Percentiles rank a stretch among this genome's conserved stretches.
Evolutionary conservation across 495 filamentous ascomycete species (phyloP).

Genomic region (Elaphomyces granulatus): DNA sequence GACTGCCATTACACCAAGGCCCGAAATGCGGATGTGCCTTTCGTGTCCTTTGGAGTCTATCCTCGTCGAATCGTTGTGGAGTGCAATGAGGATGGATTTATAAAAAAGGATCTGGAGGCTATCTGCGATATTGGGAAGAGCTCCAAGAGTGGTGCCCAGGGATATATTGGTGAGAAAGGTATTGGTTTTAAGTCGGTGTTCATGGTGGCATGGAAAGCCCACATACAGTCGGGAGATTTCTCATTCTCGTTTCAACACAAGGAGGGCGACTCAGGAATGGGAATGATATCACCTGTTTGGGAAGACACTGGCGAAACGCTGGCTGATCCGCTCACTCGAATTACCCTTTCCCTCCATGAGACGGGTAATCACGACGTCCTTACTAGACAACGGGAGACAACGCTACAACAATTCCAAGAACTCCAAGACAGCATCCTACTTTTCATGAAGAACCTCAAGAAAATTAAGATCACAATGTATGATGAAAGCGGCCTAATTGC

Average conservation of each 20-base stretch:
- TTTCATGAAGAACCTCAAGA: conserved; percentile 23
- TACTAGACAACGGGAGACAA: too few species aligned
- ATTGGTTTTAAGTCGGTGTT: conserved; percentile 43
- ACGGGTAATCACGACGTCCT: conserved; percentile 5
- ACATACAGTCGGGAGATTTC: conserved; percentile 31
- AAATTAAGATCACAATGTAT: conserved; percentile 16
- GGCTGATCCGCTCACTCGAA: conserved; percentile 15
- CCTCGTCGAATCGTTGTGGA: conserved; percentile 17
- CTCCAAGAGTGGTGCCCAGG: conserved; percentile 21
- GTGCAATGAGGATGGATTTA: conserved; percentile 32
- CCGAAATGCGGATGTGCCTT: conserved; percentile 12
- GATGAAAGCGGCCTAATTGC: conserved; percentile 7
- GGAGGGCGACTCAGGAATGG: conserved; percentile 21
- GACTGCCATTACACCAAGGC: too few species aligned
- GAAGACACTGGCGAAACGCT: conserved; percentile 9
- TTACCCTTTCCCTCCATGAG: conserved; percentile 21
- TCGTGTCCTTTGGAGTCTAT: conserved; percentile 14
- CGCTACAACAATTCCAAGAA: conserved; percentile 18
- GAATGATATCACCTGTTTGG: conserved; percentile 33
- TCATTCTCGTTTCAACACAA: conserved; percentile 31
- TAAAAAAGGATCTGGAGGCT: conserved; percentile 17
- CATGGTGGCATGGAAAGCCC: conserved; percentile 29
- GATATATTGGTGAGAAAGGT: conserved; percentile 36
- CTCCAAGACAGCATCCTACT: conserved; percentile 22
- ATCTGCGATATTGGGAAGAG: conserved; percentile 23